These are phyloP conservation scores for Eutrema salsugineum DNA, from an alignment of 441 rosid species.

Conservation along the genomic window DNA sequence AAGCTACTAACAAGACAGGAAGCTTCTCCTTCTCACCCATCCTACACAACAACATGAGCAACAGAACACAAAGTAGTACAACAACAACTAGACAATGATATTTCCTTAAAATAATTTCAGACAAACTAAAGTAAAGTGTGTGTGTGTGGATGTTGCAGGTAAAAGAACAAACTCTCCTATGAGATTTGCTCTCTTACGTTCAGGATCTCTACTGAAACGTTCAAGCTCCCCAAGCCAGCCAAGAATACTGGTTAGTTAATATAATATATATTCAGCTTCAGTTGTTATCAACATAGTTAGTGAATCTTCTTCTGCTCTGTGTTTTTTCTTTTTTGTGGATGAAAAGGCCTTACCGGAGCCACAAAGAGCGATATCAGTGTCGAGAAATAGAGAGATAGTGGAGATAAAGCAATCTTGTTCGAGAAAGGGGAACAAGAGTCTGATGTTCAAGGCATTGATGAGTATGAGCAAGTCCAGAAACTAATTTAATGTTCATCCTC, in stretches of 20 bases:
- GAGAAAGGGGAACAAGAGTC: slow-evolving; percentile 27
- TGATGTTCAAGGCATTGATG: slow-evolving; percentile 61
- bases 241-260: slow-evolving; percentile 25
- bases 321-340: background rate
- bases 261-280: background rate
- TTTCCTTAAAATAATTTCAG: background rate
- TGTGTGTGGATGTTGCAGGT: slow-evolving; percentile 32
- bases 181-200: slow-evolving; percentile 41
- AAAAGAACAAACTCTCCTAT: slow-evolving; percentile 52
- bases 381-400: slow-evolving; percentile 37
- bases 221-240: slow-evolving; percentile 51
- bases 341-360: slow-evolving; percentile 37
- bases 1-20: slow-evolving; percentile 31
- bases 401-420: slow-evolving; percentile 47
- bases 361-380: slow-evolving; percentile 48
- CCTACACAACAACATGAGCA: slow-evolving; percentile 26
- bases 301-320: slow-evolving; percentile 16
- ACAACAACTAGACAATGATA: background rate
- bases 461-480: slow-evolving; percentile 62
- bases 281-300: background rate
- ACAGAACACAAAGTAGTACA: slow-evolving; percentile 36
- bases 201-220: slow-evolving; percentile 55
- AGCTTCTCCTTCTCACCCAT: slow-evolving; percentile 36
- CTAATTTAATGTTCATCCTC: too few relatives aligned
- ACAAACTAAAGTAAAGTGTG: background rate